Base-by-base conservation (phyloP, 1,284 basidiomycete genomes). In the Ganoderma boninense region DNA sequence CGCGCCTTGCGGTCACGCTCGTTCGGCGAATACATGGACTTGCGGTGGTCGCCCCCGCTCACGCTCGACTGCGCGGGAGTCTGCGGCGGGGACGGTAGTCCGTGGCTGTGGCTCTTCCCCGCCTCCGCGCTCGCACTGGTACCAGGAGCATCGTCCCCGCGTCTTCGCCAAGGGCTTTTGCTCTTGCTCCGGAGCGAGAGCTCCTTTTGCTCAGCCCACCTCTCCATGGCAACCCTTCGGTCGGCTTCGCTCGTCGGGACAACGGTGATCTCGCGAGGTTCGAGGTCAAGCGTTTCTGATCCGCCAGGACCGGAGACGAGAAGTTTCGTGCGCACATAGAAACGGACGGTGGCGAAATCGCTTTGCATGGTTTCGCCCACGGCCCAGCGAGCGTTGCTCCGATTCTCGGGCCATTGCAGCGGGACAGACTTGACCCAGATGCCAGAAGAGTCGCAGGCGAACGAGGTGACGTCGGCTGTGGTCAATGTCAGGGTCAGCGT, bases 361-460 rank as follows among this genome's bases (percentile, higher is more conserved):
- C 90, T 91, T 73, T 87, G 84, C 74, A 93, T 86, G 26, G 91
- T 91, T 82, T 94, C 92, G 20, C 93, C 93, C 69, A 92, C 86
- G 11, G 92, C 87, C 93, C 93, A 95, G 35, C 91, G 87, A 74
- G 86, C 88, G 68, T 86, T 86, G 10, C 91, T 89, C 76, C 90
- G 92, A 64, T 86, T 80, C 56, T 88, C 85, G 8, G 93, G 93
- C 90, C 93, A 93, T 74, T 91, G 90, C 49, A 93, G 80, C 10
- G 90, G 89, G 57, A 94, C 79, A 3, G 87, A 90, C 78, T 90
- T 89, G 62, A 81, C 84, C 87, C 87, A 92, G 11, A 88, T 79
- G 56, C 90, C 90, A 63, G 84, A 79, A 2, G 82, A 78, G 74
- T 91, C 88, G 65, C 82, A 85, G 57, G 84, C 76, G 76, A 92